These are phyloP conservation scores for Monilinia vaccinii-corymbosi DNA, from an alignment of 2,329 filamentous ascomycete species.

Conservation along the genomic window DNA sequence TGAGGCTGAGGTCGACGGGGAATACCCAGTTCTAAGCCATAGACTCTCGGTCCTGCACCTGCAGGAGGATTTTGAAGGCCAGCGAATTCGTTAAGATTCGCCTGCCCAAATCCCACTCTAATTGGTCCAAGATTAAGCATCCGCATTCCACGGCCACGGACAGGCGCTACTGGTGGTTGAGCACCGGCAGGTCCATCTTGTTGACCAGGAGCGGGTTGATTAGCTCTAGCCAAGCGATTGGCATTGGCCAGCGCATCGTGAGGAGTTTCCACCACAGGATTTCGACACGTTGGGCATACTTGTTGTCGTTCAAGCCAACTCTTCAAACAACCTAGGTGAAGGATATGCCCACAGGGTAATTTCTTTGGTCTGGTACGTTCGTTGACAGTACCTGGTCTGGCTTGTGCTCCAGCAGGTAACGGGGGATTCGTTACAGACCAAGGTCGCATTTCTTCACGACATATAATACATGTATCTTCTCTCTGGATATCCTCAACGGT, in stretches of 20 bases:
- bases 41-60: conserved; percentile 24
- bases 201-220: conserved; percentile 30
- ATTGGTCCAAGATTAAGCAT: conserved; percentile 68
- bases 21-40: conserved; percentile 30
- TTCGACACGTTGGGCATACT: conserved; percentile 88
- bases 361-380: conserved; percentile 89
- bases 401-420: conserved; percentile 29
- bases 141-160: conserved; percentile 38
- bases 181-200: conserved; percentile 31
- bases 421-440: conserved; percentile 49
- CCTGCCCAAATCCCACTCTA: conserved; percentile 60
- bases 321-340: conserved; percentile 89
- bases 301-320: conserved; percentile 97
- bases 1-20: conserved; percentile 23
- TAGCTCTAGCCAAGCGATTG: conserved; percentile 12
- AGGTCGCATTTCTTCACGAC: conserved; percentile 86
- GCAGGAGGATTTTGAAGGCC: conserved; percentile 43
- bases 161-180: conserved; percentile 28
- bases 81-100: conserved; percentile 57
- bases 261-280: conserved; percentile 57
- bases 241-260: conserved; percentile 24
- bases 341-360: conserved; percentile 87
- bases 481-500: conserved; percentile 74
- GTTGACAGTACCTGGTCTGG: conserved; percentile 42
- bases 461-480: conserved; percentile 96